Evolutionary conservation across 2,329 filamentous ascomycete species (phyloP).

Genomic region (Rutstroemia sp.): DNA sequence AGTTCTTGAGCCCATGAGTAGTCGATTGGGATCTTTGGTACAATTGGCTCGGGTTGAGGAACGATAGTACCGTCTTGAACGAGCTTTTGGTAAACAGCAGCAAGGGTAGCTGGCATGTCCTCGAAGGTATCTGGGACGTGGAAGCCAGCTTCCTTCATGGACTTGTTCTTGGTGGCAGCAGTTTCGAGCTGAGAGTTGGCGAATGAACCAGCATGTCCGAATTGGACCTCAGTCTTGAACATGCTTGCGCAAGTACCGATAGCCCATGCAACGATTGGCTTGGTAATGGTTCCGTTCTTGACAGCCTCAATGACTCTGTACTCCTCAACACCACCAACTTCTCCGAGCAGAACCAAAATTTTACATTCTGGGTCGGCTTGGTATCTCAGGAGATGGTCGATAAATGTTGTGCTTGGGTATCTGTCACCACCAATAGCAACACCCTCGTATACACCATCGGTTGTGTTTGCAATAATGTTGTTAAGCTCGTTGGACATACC

Average conservation of each 20-base stretch:
- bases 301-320: constrained; percentile 99
- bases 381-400: constrained; percentile 95
- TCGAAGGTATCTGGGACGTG: constrained; percentile 94
- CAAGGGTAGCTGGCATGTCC: constrained; percentile 75
- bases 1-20: constrained; percentile 99
- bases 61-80: constrained; percentile 79
- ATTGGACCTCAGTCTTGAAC: constrained; percentile 99
- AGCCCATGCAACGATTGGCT: constrained; percentile 98
- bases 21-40: constrained; percentile 99
- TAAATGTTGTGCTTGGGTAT: constrained; percentile 98
- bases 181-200: constrained; percentile 99
- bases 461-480: constrained; percentile 96
- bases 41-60: constrained; percentile 79
- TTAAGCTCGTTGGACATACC: constrained; percentile 99
- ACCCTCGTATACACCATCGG: constrained; percentile 98
- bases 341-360: constrained; percentile 90
- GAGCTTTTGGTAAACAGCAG: constrained; percentile 79
- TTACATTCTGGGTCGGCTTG: constrained; percentile 97
- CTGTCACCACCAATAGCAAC: constrained; percentile 98
- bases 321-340: constrained; percentile 98
- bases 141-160: constrained; percentile 92
- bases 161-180: constrained; percentile 91
- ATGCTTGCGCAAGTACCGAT: constrained; percentile 99
- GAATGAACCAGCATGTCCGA: constrained; percentile 96
- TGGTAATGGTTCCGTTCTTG: constrained; percentile 88